Conservation (phyloP, 495 filamentous ascomycete genomes). For the Aspergillus mulundensis region DNA sequence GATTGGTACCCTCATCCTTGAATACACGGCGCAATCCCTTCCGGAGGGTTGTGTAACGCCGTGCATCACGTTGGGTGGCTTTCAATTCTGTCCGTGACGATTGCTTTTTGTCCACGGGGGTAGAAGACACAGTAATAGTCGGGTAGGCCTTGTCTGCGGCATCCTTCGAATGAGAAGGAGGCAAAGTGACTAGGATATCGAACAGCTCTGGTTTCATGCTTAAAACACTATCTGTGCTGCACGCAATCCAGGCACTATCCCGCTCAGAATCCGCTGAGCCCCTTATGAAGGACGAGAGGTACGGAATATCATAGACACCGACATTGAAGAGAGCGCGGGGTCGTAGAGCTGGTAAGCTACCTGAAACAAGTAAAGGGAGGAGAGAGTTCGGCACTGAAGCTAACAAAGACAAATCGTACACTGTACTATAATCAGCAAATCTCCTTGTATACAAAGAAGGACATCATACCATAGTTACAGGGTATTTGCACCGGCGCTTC, state of each 20-base stretch:
- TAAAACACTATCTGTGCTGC: conserved; percentile 89
- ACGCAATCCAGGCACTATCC: conserved; percentile 79
- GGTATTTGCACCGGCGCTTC: conserved; percentile 78
- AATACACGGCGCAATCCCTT: conserved; percentile 57
- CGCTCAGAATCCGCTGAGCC: conserved; percentile 37
- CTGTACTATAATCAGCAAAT: conserved; percentile 40
- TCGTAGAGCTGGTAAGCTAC: conserved; percentile 49
- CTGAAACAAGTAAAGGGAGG: conserved; percentile 51
- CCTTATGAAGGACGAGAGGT: conserved; percentile 50
- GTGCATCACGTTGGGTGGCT: conserved; percentile 86
- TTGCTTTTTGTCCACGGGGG: conserved; percentile 23
- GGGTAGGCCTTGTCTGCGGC: conserved; percentile 65
- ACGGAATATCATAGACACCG: conserved; percentile 87
- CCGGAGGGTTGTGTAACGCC: conserved; percentile 70
- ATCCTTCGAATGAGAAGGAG: conserved; percentile 57
- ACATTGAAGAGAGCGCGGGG: conserved; percentile 85
- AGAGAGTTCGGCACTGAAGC: conserved; percentile 69
- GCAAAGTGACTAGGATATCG: conserved; percentile 81
- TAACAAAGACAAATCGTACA: conserved; percentile 89
- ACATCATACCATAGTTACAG: conserved; percentile 77
- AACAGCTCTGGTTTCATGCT: conserved; percentile 79
- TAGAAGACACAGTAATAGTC: conserved; percentile 46
- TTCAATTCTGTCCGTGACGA: conserved; percentile 48
- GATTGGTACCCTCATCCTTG: conserved; percentile 22
- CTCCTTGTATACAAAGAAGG: not conserved